Conservation (phyloP, 192 early-diverging fungal species). For the Physocladia obscura region DNA sequence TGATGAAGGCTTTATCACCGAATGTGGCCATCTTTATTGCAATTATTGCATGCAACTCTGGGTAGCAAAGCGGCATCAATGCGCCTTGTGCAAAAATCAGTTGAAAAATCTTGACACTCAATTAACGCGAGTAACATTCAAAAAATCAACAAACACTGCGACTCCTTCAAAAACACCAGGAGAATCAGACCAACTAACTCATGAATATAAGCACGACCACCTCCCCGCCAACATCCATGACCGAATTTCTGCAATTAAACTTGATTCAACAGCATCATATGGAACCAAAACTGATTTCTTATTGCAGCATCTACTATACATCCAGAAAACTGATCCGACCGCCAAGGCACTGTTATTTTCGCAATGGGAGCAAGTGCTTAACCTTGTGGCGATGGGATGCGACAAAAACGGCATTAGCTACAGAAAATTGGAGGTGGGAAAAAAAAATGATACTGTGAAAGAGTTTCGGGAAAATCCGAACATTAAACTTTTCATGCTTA, state of each 20-base stretch:
- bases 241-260: constrained; percentile 7
- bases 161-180: not conserved
- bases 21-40: constrained; percentile 49
- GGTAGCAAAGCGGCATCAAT: constrained; percentile 39
- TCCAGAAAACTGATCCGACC: constrained; percentile 30
- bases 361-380: constrained; percentile 53
- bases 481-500: constrained; percentile 48
- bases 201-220: not conserved
- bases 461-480: constrained; percentile 35
- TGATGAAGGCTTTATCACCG: constrained; percentile 35
- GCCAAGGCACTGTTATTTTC: constrained; percentile 52
- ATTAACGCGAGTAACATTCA: not conserved
- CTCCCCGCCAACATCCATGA: not conserved
- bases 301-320: constrained; percentile 41
- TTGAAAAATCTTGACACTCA: not conserved
- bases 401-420: constrained; percentile 38
- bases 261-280: constrained; percentile 35
- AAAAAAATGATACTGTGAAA: constrained; percentile 29
- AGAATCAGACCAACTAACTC: not conserved
- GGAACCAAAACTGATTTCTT: constrained; percentile 55
- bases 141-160: not conserved
- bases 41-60: constrained; percentile 36
- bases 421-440: constrained; percentile 31
- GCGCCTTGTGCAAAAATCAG: constrained; percentile 44
- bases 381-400: constrained; percentile 39